Evolutionary conservation across 371 early-diverging fungal genomes (phyloP), one percentile per base, ranked within the genome.

Genomic region (Mucor sp.): DNA sequence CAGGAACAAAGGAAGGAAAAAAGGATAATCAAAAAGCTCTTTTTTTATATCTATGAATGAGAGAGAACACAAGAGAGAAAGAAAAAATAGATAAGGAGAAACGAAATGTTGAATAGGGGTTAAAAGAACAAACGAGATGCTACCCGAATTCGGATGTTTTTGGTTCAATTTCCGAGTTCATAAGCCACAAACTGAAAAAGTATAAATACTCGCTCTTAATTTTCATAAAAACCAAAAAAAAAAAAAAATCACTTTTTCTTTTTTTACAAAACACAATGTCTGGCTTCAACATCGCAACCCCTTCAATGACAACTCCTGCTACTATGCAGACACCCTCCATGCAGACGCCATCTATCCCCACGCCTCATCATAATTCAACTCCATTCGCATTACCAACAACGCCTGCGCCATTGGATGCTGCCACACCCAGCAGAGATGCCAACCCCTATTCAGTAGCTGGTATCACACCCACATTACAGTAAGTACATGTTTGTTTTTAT

Each of bases 381-480:
- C 78, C 82, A 47, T 79, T 77, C 67, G 78, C 78, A 25, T 65
- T 84, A 39, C 84, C 84, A 33, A 75, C 81, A 25, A 84, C 84
- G 25, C 84, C 84, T 60, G 84, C 84, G 35, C 82, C 84, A 35
- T 50, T 77, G 11, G 84, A 84, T 74, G 77, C 80, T 48, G 80
- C 82, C 37, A 84, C 84, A n/a, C 84, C 84, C 35, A 80, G 80
- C 69, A 79, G 76, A 78, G 82, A 84, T 66, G 76, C 72, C 17
- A 81, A 81, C 63, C 83, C 87, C 62, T 80, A 86, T 66, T 81
- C 85, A 58, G 88, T 87, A 57, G 84, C 87, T 12, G 94, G 94
- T 43, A 93, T 94, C 65, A 87, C 91, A 32, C 94, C 94, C 41
- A 92, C 90, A 12, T 78, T 94, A 75, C 94, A 94, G 93, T 93